Conservation (phyloP, 495 filamentous ascomycete species). For the Annulohypoxylon stygium region DNA sequence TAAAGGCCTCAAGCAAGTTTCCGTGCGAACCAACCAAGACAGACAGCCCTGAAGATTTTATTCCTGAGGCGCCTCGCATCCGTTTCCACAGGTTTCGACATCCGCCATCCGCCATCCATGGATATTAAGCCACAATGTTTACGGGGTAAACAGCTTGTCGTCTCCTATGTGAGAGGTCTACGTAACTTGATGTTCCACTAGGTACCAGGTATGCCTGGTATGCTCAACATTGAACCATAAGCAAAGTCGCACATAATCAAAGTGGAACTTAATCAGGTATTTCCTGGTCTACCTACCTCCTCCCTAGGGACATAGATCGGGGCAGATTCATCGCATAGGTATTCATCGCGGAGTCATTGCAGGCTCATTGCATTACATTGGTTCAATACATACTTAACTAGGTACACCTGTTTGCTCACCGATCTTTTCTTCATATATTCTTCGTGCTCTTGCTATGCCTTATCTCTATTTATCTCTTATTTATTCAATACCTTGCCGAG, state of each 20-base stretch:
- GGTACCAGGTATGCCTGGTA: no score
- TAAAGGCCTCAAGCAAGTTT: not conserved
- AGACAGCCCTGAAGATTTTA: not conserved
- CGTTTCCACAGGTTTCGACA: not conserved
- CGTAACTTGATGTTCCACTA: slow-evolving; percentile 10
- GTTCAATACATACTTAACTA: no score
- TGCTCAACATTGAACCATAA: no score
- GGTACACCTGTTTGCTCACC: slow-evolving; percentile 6
- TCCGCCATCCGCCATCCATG: no score
- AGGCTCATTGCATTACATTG: no score
- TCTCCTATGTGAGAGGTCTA: slow-evolving; percentile 18
- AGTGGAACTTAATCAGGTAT: not conserved
- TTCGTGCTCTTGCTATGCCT: slow-evolving; percentile 12
- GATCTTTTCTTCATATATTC: not conserved
- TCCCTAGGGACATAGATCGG: not conserved
- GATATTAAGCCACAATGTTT: not conserved
- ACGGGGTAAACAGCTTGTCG: not conserved
- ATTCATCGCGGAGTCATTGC: no score
- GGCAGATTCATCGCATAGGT: not conserved
- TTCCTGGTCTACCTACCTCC: no score
- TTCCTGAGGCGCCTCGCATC: not conserved
- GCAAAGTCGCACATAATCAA: slow-evolving; percentile 13
- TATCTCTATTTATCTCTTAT: slow-evolving; percentile 2
- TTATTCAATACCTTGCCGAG: slow-evolving; percentile 9
- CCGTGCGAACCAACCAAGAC: not conserved